Base-by-base conservation (phyloP, 2,329 filamentous ascomycete genomes). In the Talaromyces sp. region DNA sequence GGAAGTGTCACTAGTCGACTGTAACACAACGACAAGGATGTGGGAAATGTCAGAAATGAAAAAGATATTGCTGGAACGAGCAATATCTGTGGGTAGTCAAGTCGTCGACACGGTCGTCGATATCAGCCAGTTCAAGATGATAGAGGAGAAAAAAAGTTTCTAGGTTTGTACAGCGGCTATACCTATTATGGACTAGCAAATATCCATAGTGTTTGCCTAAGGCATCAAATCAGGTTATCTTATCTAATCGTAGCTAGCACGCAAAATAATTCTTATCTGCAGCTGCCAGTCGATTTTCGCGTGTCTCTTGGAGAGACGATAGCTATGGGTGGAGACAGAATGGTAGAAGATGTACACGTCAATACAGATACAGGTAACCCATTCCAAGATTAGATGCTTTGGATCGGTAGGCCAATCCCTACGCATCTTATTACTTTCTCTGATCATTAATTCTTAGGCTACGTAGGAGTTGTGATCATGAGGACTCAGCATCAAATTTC, bases 131-230 rank as follows among this genome's bases (percentile, higher is more conserved):
- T 66, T 62, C 43, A 60, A 45, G 60, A 58, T 56, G 54, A 47
- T 56, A 62, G 27, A 49, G 58, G 64, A 73, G 71, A 76, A 79
- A 79, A 79, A 79, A 79, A 77, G 75, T 79, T 78, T 74, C 75
- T 73, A 71, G 75, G 69, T 70, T 66, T 68, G 67, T 65, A 63
- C 50, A 70, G 67, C 69, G 71, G 69, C 76, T 78, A 75, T 69
- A 47, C 74, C 73, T 41, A 16, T 69, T 72, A 1, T 8, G 72
- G 74, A 8, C 68, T 76, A 76, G 75, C 31, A 7, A 59, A 7
- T 75, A 76, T 75, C 73, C 74, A 76, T 77, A 72, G 33, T 57
- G 10, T 19, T 54, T 49, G 56, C 62, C 62, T 64, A 33, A 60
- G 62, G 62, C 61, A 58, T 58, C 14, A 49, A 56, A n/a, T n/a